Conservation (phyloP, 331 rosid genomes). For the Rosa hybrid region DNA sequence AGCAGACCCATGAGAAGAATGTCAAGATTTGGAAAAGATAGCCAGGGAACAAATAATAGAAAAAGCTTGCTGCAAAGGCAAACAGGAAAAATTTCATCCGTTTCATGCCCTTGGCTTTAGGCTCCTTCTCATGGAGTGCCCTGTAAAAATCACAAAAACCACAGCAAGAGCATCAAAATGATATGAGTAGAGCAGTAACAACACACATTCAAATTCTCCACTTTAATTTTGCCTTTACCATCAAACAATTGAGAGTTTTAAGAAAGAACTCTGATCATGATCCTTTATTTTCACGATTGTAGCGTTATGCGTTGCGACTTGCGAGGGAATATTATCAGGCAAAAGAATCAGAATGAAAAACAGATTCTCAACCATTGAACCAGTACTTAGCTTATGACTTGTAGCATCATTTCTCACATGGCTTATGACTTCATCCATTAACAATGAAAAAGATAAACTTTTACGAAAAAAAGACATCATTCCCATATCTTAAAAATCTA, state of each 20-base stretch:
- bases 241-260: conserved; percentile 13
- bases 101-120: conserved; percentile 56
- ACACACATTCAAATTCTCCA: conserved; percentile 14
- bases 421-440: conserved; percentile 13
- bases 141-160: conserved; percentile 35
- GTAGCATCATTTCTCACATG: background rate
- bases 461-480: background rate
- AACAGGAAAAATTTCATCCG: conserved; percentile 82
- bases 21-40: conserved; percentile 73
- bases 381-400: conserved; percentile 23
- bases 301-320: conserved; percentile 12
- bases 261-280: background rate
- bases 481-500: background rate
- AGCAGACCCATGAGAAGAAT: conserved; percentile 98
- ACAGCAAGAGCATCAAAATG: conserved; percentile 10
- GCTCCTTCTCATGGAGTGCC: conserved; percentile 94
- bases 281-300: conserved; percentile 22
- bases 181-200: background rate
- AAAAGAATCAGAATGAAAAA: conserved; percentile 1
- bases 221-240: conserved; percentile 15
- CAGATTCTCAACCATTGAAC: conserved; percentile 41
- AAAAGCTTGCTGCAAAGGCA: conserved; percentile 71
- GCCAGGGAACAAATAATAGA: conserved; percentile 87
- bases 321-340: conserved; percentile 36
- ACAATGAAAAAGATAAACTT: background rate